Evolutionary conservation across 2,329 filamentous ascomycete species (phyloP).

Genomic region (Colletotrichum eremochloae): DNA sequence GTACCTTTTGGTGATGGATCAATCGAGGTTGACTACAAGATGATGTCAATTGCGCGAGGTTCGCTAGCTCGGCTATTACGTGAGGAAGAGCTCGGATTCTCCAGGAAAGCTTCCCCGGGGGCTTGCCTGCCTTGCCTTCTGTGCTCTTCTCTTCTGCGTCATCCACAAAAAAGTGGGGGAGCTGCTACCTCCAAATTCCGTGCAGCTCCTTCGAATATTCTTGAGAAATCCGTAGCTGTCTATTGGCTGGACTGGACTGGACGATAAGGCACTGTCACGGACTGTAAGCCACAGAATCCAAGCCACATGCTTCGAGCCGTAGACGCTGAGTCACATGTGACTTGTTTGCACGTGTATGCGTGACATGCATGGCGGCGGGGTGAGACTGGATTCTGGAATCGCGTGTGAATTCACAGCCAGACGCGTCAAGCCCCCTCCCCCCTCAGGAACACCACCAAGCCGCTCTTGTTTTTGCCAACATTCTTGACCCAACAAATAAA

Average conservation of each 20-base stretch:
- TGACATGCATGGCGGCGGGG: background rate
- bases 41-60: constrained; percentile 41
- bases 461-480: background rate
- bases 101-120: constrained; percentile 27
- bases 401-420: background rate
- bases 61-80: constrained; percentile 40
- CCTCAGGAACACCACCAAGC: background rate
- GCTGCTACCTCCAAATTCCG: constrained; percentile 15
- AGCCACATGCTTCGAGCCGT: background rate
- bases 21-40: constrained; percentile 44
- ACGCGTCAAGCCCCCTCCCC: constrained; percentile 5
- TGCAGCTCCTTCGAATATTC: background rate
- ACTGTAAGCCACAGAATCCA: background rate
- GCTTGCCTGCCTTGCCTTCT: too few species aligned
- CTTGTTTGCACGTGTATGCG: background rate
- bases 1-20: constrained; percentile 43
- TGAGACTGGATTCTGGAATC: background rate
- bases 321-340: constrained; percentile 3
- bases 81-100: constrained; percentile 41
- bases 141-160: background rate
- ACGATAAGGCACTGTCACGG: background rate
- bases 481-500: background rate
- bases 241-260: constrained; percentile 1
- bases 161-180: constrained; percentile 35
- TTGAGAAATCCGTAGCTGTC: constrained; percentile 4